A percentile compares a stretch with the other conserved stretches of the same genome.
Evolutionary conservation across 495 filamentous ascomycete species (phyloP).

Genomic region (Lophiotrema nucula): DNA sequence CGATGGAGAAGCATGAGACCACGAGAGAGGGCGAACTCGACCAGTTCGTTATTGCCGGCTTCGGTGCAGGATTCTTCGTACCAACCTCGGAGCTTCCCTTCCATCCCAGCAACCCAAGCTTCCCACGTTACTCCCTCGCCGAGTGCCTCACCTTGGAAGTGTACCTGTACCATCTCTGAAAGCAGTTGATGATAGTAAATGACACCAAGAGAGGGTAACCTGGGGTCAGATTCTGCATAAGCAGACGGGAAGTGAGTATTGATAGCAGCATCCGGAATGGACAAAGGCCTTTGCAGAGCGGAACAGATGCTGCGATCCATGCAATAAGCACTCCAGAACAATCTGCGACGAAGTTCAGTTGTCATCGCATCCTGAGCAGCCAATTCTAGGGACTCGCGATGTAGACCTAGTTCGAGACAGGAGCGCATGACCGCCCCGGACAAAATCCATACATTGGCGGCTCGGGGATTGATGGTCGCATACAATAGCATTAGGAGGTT

Average conservation of each 20-base stretch:
- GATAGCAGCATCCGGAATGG: conserved; percentile 18
- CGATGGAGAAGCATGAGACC: conserved; percentile 18
- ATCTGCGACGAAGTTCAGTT: not conserved
- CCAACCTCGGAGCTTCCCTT: conserved; percentile 5
- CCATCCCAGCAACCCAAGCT: conserved; percentile 1
- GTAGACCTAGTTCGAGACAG: conserved; percentile 11
- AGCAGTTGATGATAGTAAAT: conserved; percentile 17
- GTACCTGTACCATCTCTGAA: conserved; percentile 12
- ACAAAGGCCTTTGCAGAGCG: conserved; percentile 11
- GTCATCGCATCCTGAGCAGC: not conserved
- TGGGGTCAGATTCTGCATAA: not conserved
- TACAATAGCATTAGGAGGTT: conserved; percentile 14
- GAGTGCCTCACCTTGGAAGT: conserved; percentile 17
- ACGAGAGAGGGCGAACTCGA: conserved; percentile 11
- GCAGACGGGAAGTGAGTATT: conserved; percentile 7
- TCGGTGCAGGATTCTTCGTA: conserved; percentile 2
- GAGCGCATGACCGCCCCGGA: conserved; percentile 17
- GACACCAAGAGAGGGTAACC: conserved; percentile 1
- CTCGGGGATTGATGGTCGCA: conserved; percentile 15
- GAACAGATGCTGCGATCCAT: conserved; percentile 17
- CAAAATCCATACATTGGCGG: conserved; percentile 20
- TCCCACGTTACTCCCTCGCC: conserved; percentile 1
- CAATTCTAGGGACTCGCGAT: conserved; percentile 7
- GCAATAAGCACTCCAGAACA: conserved; percentile 21
- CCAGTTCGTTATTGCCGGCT: conserved; percentile 9